phyloP scores from a whole-genome alignment of 306 rosid species.

The Cucumis cinereus region DNA sequence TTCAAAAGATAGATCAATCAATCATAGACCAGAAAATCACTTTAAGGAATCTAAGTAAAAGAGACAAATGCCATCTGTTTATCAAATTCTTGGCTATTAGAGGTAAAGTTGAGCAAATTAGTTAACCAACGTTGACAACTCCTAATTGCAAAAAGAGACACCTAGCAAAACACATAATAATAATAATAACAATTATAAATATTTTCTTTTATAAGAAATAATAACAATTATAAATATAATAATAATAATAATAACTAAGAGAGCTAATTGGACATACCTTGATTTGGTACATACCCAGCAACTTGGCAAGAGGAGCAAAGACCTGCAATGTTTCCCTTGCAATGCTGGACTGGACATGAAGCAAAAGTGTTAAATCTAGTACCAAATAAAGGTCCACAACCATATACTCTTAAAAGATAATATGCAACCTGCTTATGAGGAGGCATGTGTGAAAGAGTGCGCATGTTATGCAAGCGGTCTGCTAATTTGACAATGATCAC shows the following conservation, averaged over 20 bases:
- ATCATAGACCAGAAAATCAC: not conserved
- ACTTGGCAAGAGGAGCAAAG: constrained; percentile 98
- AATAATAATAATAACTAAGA: not conserved
- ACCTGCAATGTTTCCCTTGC: constrained; percentile 94
- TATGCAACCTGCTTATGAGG: constrained; percentile 83
- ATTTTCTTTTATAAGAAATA: too few species aligned
- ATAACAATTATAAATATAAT: too few species aligned
- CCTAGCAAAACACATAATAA: not conserved
- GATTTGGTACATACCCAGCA: constrained; percentile 97
- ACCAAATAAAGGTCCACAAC: constrained; percentile 6
- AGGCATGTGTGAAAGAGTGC: constrained; percentile 95
- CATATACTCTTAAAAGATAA: constrained; percentile 15
- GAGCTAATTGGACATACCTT: constrained; percentile 43
- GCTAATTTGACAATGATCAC: constrained; percentile 95
- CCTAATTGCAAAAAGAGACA: not conserved
- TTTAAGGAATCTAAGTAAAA: not conserved
- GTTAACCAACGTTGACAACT: not conserved
- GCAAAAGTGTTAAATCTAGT: constrained; percentile 13
- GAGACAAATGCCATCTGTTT: not conserved
- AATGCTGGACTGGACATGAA: constrained; percentile 65
- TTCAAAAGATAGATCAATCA: not conserved
- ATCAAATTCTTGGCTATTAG: not conserved
- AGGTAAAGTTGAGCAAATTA: not conserved
- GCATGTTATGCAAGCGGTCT: constrained; percentile 95
- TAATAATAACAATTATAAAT: too few species aligned